Evolutionary conservation across 1,139 yeast genomes (phyloP), one percentile per base, ranked within the genome.

Genomic region (Suhomyces bribrorum): DNA sequence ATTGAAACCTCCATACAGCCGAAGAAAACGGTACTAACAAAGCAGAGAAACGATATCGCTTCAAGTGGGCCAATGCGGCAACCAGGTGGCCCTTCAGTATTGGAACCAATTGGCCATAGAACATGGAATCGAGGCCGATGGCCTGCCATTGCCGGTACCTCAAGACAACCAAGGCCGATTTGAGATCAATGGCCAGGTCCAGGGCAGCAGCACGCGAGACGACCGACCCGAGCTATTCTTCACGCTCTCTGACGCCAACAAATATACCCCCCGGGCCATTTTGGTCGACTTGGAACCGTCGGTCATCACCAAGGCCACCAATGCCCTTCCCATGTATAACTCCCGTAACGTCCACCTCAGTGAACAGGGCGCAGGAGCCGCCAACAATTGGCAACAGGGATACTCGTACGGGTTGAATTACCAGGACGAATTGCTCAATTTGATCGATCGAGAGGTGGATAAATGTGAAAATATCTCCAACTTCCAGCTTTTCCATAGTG

Each of bases 331-430:
- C 17, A 75, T 92, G 70, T 86, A 88, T 64, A 87, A 90, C 56
- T 90, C 95, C 0, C 77, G 95, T 49, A 89, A 87, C 55, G 68
- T 87, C 8, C 92, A 87, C 64, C 66, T 87, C 22, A 82, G 95
- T 29, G 76, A 83, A 14, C 81, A 81, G 16, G 96, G 96, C 3
- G 77, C 83, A 25, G 95, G 96, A 3, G 98, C 98, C 0, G 98
- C 96, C 14, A 92, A 92, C 60, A 88, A 88, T 48, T 92, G 97
- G 97, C 86, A 90, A 2, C 83, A 83, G 40, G 98, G 98, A 2
- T 89, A 87, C 57, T 75, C 78, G 26, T 83, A 85, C 44, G 97
- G 95, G 0, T 74, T 77, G 29, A 68, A 71, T 32, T 77, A 85
- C 46, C 75, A 77, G 39, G 97, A 89, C 38, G 82, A 79, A 15